phyloP scores from a whole-genome alignment of 768 basidiomycete species.

The Mycena pura region DNA sequence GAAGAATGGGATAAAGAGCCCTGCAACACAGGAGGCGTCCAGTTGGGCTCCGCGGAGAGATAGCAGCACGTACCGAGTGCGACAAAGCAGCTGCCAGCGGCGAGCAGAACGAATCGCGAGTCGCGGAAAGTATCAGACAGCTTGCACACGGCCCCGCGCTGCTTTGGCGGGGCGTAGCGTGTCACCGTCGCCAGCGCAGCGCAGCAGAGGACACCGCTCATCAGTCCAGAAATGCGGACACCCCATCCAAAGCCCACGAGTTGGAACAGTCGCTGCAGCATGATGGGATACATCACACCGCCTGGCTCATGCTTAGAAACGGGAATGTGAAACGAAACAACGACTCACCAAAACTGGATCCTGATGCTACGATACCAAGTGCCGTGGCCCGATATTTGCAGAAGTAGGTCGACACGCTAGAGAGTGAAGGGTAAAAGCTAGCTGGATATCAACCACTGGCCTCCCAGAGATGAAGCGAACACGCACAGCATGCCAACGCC shows the following conservation, averaged over 20 bases:
- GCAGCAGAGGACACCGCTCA: slow-evolving; percentile 54
- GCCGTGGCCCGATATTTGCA: slow-evolving; percentile 71
- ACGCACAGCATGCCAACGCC: slow-evolving; percentile 70
- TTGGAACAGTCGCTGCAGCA: slow-evolving; percentile 63
- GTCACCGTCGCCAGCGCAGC: slow-evolving; percentile 55
- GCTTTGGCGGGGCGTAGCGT: slow-evolving; percentile 37
- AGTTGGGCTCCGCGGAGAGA: not conserved
- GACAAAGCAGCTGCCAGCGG: slow-evolving; percentile 61
- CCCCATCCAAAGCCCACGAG: slow-evolving; percentile 67
- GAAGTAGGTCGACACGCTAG: slow-evolving; percentile 73
- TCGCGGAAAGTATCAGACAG: slow-evolving; percentile 51
- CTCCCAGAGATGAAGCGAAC: not conserved
- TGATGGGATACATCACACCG: slow-evolving; percentile 72
- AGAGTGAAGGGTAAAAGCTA: slow-evolving; percentile 75
- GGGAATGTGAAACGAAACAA: not conserved
- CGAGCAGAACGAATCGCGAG: slow-evolving; percentile 57
- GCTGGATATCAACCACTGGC: slow-evolving; percentile 14
- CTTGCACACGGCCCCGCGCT: slow-evolving; percentile 36
- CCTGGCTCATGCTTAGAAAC: slow-evolving; percentile 44
- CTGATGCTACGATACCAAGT: slow-evolving; percentile 71
- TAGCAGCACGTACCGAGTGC: slow-evolving; percentile 57
- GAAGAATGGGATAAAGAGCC: slow-evolving; percentile 75
- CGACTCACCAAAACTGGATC: slow-evolving; percentile 65
- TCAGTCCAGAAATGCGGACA: slow-evolving; percentile 61
- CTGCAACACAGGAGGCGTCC: slow-evolving; percentile 39